phyloP scores from a whole-genome alignment of 2,329 filamentous ascomycete species.

The Alternaria novae-zelandiae region DNA sequence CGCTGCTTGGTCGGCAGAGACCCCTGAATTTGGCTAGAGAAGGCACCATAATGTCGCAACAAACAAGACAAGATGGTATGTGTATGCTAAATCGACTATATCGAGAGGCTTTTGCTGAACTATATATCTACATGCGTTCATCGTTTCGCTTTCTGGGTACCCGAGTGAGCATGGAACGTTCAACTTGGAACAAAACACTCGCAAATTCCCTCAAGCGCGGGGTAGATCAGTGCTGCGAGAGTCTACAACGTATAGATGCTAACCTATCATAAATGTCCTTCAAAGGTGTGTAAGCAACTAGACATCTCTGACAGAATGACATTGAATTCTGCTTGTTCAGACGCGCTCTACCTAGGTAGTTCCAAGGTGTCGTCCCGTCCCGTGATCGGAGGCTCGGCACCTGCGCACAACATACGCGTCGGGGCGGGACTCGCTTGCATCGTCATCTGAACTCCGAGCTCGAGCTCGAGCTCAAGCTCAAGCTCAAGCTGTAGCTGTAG shows the following conservation, averaged over 20 bases:
- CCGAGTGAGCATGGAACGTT: slow-evolving; percentile 5
- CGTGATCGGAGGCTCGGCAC: slow-evolving; percentile 10
- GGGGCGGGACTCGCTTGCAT: slow-evolving; percentile 14
- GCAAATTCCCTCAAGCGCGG: slow-evolving; percentile 31
- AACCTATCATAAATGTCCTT: neutral
- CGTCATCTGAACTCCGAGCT: slow-evolving; percentile 7
- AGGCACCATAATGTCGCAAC: neutral
- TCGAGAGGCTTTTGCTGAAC: neutral
- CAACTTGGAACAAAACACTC: slow-evolving; percentile 15
- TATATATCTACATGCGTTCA: neutral
- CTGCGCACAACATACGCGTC: neutral
- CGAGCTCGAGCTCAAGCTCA: slow-evolving; percentile 20
- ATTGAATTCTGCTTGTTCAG: neutral
- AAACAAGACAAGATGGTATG: neutral
- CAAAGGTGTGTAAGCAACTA: neutral
- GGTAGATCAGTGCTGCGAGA: neutral
- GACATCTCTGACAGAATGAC: neutral
- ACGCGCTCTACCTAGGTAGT: neutral
- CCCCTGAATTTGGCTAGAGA: no score
- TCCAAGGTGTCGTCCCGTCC: neutral
- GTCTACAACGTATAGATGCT: neutral
- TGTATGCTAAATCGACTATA: neutral
- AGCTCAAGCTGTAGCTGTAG: slow-evolving; percentile 14
- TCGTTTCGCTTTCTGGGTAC: slow-evolving; percentile 3
- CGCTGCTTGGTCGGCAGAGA: neutral